Conservation (phyloP, 129 eudicot species). For the Scalesia atractyloides region DNA sequence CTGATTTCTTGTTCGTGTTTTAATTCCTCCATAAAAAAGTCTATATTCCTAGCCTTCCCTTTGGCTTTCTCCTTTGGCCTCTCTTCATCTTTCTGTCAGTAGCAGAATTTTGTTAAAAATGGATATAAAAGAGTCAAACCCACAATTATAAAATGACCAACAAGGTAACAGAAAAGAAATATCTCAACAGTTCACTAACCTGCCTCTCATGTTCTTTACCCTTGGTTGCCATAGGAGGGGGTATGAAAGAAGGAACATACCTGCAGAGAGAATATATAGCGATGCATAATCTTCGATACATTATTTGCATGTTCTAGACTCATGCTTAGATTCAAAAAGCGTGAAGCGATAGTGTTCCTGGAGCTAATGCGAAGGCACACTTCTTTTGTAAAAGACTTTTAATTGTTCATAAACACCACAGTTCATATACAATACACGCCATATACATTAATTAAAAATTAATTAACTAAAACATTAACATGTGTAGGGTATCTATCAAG, state of each 20-base stretch:
- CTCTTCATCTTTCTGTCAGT: conserved; percentile 71
- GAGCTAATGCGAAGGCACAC: too few species aligned
- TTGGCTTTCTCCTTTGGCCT: conserved; percentile 90
- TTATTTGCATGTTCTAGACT: conserved; percentile 5
- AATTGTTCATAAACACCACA: too few species aligned
- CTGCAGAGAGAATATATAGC: conserved; percentile 51
- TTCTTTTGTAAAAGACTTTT: too few species aligned
- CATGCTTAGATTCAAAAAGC: background rate
- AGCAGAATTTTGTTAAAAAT: conserved; percentile 2
- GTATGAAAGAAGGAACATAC: conserved; percentile 98
- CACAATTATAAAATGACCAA: conserved; percentile 9
- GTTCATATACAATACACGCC: too few species aligned
- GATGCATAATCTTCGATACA: conserved; percentile 41
- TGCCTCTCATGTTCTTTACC: conserved; percentile 78
- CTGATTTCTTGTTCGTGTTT: conserved; percentile 96
- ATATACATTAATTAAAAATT: too few species aligned
- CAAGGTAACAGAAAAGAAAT: conserved; percentile 16
- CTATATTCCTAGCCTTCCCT: conserved; percentile 88
- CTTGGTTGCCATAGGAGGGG: conserved; percentile 96
- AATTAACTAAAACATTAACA: too few species aligned
- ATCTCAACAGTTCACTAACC: conserved; percentile 42
- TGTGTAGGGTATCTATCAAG: too few species aligned
- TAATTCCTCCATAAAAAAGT: conserved; percentile 94
- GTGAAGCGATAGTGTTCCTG: too few species aligned
- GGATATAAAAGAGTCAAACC: conserved; percentile 3